A percentile compares a stretch with the other conserved stretches of the same genome.
Evolutionary conservation across 2,329 filamentous ascomycete genomes (phyloP).

Genomic region (Aspergillus melleus): DNA sequence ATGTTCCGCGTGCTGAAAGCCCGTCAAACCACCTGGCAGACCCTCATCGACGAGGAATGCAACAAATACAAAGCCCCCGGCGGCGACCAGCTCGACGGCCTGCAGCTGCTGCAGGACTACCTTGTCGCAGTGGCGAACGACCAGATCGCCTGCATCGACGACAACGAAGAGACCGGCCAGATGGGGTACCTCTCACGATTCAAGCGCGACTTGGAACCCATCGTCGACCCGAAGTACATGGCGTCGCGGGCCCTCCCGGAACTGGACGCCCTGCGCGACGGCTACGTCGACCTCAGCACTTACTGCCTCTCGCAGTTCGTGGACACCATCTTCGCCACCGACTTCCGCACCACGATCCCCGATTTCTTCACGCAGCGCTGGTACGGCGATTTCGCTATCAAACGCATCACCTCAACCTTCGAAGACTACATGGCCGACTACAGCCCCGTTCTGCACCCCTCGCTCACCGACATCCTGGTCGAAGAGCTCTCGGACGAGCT

Average conservation of each 20-base stretch:
- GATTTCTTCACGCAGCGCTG: constrained; percentile 90
- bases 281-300: constrained; percentile 92
- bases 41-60: constrained; percentile 83
- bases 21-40: constrained; percentile 83
- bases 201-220: constrained; percentile 75
- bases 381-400: constrained; percentile 85
- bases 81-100: constrained; percentile 59
- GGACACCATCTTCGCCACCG: constrained; percentile 81
- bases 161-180: constrained; percentile 72
- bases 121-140: constrained; percentile 96
- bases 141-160: constrained; percentile 97
- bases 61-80: constrained; percentile 64
- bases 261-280: constrained; percentile 74
- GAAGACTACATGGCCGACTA: constrained; percentile 94
- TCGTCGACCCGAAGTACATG: constrained; percentile 79
- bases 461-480: constrained; percentile 84
- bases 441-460: constrained; percentile 77
- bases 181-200: constrained; percentile 84
- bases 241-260: constrained; percentile 70
- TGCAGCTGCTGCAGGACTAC: constrained; percentile 81
- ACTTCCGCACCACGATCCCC: constrained; percentile 79
- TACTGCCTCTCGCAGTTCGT: constrained; percentile 90
- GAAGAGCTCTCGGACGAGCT: constrained; percentile 93
- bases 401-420: constrained; percentile 90
- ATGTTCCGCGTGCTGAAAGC: constrained; percentile 86